Conservation (phyloP, 441 rosid species). For the Lagerstroemia fauriei region DNA sequence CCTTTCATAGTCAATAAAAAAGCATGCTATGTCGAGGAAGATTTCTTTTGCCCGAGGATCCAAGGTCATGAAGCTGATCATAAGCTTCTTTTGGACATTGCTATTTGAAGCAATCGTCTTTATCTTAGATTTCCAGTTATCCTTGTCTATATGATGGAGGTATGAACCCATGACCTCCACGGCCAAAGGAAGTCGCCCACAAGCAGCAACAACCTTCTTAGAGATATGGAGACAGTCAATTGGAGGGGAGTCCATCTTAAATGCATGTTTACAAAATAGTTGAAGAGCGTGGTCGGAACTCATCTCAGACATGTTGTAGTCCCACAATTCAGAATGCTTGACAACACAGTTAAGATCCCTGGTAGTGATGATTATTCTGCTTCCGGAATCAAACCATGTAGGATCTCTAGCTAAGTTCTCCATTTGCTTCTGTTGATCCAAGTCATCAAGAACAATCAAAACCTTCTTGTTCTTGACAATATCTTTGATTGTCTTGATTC, state of each 20-base stretch:
- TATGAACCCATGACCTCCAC: slow-evolving; percentile 8
- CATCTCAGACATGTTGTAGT: not conserved
- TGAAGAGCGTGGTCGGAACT: not conserved
- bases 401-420: not conserved
- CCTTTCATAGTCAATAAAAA: not conserved
- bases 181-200: not conserved
- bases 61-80: slow-evolving; percentile 10
- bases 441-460: slow-evolving; percentile 7
- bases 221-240: not conserved
- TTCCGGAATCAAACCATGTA: not conserved
- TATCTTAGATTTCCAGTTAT: not conserved
- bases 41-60: not conserved
- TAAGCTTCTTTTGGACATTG: not conserved
- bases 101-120: not conserved
- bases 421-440: not conserved
- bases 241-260: not conserved
- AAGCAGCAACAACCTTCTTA: not conserved
- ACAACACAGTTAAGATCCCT: not conserved
- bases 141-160: not conserved
- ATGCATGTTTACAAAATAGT: slow-evolving; percentile 13
- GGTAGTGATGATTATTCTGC: slow-evolving; percentile 14
- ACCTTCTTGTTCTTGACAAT: not conserved
- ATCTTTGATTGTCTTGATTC: not conserved
- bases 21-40: slow-evolving; percentile 16
- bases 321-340: not conserved